Evolutionary conservation across 257 asterid species (phyloP).

Genomic region (Oldenlandia corymbosa): DNA sequence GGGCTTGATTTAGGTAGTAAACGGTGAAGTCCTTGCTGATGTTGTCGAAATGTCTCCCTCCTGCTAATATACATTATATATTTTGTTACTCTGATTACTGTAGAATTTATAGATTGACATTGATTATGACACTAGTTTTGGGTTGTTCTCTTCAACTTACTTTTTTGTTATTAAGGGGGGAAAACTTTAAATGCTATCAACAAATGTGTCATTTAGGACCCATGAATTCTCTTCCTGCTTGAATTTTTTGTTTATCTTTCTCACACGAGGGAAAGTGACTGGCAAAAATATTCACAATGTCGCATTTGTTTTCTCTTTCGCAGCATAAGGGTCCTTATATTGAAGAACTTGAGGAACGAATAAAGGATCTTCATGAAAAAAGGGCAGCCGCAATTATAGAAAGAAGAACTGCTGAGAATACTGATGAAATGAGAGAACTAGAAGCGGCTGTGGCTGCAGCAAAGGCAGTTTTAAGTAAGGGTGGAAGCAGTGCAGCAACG

Average conservation of each 20-base stretch:
- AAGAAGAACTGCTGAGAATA: conserved; percentile 76
- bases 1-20: too few species aligned
- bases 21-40: neutral
- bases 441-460: conserved; percentile 73
- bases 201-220: neutral
- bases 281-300: neutral
- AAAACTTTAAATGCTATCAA: too few species aligned
- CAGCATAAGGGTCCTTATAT: conserved; percentile 94
- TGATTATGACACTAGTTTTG: too few species aligned
- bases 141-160: too few species aligned
- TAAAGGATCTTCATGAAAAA: conserved; percentile 81
- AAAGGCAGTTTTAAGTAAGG: conserved; percentile 52
- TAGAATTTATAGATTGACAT: neutral
- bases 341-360: conserved; percentile 91
- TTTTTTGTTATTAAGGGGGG: too few species aligned
- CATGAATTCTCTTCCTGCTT: neutral
- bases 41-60: neutral
- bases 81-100: neutral
- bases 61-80: too few species aligned
- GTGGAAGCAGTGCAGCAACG: conserved; percentile 45
- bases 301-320: conserved; percentile 19
- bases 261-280: neutral
- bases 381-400: conserved; percentile 71
- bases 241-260: neutral
- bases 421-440: conserved; percentile 74